phyloP scores from a whole-genome alignment of 306 rosid genomes.

The Fagus crenata region DNA sequence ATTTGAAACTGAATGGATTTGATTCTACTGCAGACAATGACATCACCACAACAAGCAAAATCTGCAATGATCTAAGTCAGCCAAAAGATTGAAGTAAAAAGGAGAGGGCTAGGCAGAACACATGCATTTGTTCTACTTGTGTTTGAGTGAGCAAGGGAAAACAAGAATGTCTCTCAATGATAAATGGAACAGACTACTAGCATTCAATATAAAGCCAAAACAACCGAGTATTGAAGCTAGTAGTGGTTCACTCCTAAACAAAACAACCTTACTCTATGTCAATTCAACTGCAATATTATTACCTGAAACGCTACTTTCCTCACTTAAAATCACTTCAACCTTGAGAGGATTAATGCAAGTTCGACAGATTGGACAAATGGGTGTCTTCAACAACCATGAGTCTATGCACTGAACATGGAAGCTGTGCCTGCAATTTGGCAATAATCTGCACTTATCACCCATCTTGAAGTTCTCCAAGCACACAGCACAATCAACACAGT shows the following conservation, averaged over 20 bases:
- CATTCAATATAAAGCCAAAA: too few relatives aligned
- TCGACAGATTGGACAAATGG: slow-evolving; percentile 53
- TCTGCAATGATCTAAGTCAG: not conserved
- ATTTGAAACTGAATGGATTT: not conserved
- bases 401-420: slow-evolving; percentile 53
- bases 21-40: not conserved
- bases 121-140: not conserved
- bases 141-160: not conserved
- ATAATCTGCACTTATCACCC: slow-evolving; percentile 50
- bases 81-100: not conserved
- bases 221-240: too few relatives aligned
- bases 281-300: slow-evolving; percentile 4
- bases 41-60: not conserved
- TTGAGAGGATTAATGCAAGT: slow-evolving; percentile 28
- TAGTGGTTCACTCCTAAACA: not conserved
- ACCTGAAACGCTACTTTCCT: slow-evolving; percentile 24
- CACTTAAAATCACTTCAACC: slow-evolving; percentile 23
- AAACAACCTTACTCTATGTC: slow-evolving; percentile 1
- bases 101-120: not conserved
- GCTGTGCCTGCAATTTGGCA: slow-evolving; percentile 48
- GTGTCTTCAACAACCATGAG: slow-evolving; percentile 43
- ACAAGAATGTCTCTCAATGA: not conserved
- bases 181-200: too few relatives aligned
- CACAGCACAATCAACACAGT: slow-evolving; percentile 42
- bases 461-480: slow-evolving; percentile 49